phyloP scores from a whole-genome alignment of 805 yeast species.

The Starmera quercuum region DNA sequence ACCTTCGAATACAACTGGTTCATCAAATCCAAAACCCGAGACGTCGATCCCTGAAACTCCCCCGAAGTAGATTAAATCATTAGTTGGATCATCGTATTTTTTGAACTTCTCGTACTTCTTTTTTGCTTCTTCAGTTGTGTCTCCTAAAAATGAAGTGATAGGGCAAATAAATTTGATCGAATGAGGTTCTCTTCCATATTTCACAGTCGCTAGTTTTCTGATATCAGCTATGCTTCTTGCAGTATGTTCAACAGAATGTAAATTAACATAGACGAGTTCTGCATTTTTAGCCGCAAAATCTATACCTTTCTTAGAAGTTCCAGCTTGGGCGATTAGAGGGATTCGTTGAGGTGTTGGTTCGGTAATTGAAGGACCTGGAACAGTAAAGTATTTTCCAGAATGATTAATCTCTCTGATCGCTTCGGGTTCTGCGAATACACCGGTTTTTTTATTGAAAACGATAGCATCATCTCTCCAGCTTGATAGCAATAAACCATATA shows the following conservation, averaged over 20 bases:
- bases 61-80: conserved; percentile 36
- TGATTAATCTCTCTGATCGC: conserved; percentile 30
- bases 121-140: conserved; percentile 31
- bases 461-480: conserved; percentile 35
- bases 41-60: conserved; percentile 12
- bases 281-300: conserved; percentile 37
- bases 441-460: conserved; percentile 15
- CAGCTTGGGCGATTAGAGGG: conserved; percentile 36
- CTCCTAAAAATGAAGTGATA: conserved; percentile 25
- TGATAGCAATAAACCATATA: conserved; percentile 29
- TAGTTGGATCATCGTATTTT: conserved; percentile 27
- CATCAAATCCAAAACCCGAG: conserved; percentile 16
- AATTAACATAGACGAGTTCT: conserved; percentile 31
- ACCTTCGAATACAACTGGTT: too few relatives aligned
- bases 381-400: conserved; percentile 29
- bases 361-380: conserved; percentile 32
- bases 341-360: conserved; percentile 36
- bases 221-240: conserved; percentile 16
- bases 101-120: conserved; percentile 23
- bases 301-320: conserved; percentile 30
- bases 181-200: conserved; percentile 28
- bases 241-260: conserved; percentile 19
- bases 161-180: conserved; percentile 28
- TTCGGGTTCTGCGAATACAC: conserved; percentile 26
- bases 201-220: conserved; percentile 24